Base-by-base conservation (phyloP, 2,329 filamentous ascomycete species). In the Pyrenochaeta sp. region DNA sequence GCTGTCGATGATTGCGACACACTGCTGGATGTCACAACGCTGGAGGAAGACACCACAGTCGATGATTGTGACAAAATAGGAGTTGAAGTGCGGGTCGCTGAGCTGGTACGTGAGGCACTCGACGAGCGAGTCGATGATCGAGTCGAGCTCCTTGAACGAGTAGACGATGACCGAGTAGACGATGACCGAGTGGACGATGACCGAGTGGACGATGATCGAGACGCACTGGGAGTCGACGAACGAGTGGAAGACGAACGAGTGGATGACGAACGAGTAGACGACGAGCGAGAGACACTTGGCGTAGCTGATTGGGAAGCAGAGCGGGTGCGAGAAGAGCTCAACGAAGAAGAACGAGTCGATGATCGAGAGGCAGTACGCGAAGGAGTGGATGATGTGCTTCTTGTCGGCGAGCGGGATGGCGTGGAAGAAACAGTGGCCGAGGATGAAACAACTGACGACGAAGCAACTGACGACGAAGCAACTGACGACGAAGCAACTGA, bases 371-470 rank as follows among this genome's bases (percentile, higher is more conserved):
- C 2, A 13, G 13, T 39, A 13, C 36, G 8, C 8, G 34, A 12
- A 36, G 34, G 36, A n/a, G 36, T 39, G 15, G 36, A 19, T 5
- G 36, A 39, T n/a, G 36, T 2, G 15, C 36, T 36, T 36, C 32
- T 5, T 3, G 32, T 36, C 3, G 32, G 12, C 32, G 32, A 36
- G 12, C 34, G 34, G 12, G 34, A 36, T 13, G 34, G 5, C 12
- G 34, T 43, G 3, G 40, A 39, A 39, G 36, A 19, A 39, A 13
- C 15, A 4, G 15, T 4, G n/a, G 36, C 3, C 32, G 32, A 12
- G 5, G 32, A 36, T 80, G 68, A 88, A 86, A 57, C 85, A 81
- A 56, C 84, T 82, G 28, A 88, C 72, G 8, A 86, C 82, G 50
- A 86, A 74, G 30, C 87, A 80, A 10, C 32, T 8, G 12, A 5